Base-by-base conservation (phyloP, 768 basidiomycete genomes). In the Termitomyces sp. region DNA sequence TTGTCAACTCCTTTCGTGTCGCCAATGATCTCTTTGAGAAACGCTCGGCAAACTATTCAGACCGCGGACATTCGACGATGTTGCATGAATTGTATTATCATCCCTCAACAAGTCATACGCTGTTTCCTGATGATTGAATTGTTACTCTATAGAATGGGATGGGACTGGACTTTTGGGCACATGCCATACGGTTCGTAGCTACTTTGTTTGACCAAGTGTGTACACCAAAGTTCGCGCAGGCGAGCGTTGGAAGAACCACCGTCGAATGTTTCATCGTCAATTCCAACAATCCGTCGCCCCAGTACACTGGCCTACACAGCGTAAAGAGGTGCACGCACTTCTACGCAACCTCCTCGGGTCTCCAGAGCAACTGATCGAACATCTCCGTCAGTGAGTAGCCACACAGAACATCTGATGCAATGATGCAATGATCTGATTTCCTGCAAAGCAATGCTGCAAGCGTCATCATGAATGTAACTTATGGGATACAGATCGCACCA, bases 21-120 rank as follows among this genome's bases (percentile, higher is more conserved):
- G 78, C 74, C 4, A 71, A 72, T 49, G 84, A 86, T 30, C 75
- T 86, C 1, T 80, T 87, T 36, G 84, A 85, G 55, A 84, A 79
- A 61, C 74, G 80, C 16, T 82, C 79, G 33, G 64, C 70, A 18
- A 84, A 82, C 51, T 86, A 85, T 61, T 84, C 85, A 5, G 82
- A 83, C 63, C 77, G 82, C 47, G 73, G 69, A 41, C 62, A 75
- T 59, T 70, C 79, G 8, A 71, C 74, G 0, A 83, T 84, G 82
- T 77, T 80, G 58, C 75, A 80, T 56, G 78, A 79, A 26, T 61
- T 84, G 80, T 81, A 57, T 56, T 74, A 69, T 33, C 40, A 18
- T 14, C 53, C 20, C 33, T 50, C 33, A 5, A 53, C 9, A 53
- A 23, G n/a, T 54, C 23, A 16, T 18, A n/a, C 5, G 30, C 38